Evolutionary conservation across 495 filamentous ascomycete species (phyloP), one percentile per base, ranked within the genome.

Genomic region (Rhypophila decipiens): DNA sequence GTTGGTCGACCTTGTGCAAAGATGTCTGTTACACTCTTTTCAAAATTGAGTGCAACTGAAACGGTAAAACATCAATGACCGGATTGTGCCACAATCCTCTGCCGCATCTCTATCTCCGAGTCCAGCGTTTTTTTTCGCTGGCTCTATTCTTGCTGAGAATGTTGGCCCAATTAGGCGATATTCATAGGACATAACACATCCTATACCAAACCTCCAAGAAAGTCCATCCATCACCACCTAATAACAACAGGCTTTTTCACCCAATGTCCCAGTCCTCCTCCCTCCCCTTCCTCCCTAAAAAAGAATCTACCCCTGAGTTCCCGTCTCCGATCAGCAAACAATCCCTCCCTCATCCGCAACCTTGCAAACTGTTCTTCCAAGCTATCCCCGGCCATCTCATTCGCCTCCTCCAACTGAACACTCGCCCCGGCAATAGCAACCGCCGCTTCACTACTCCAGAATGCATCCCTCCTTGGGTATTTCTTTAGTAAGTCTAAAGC

Each of bases 381-480:
- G 19, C 22, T 10, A 1, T 8, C 24, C 8, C 39, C 39, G 19
- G 22, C 9, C 9, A 13, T 42, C 39, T 42, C 39, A 15, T 42
- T 42, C 19, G 22, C 18, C 2, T 42, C 39, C 20, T 42, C 39
- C 2, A 21, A 11, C 11, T 11, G 5, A 18, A 21, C 10, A 19
- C 24, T 42, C 17, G 20, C 11, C 18, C 24, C 39, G 19, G 10
- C 39, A 12, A 42, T 19, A 5, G 20, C 11, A 5, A 22, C 20
- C 3, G 39, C 39, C 5, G 39, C 39, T 22, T 19, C 9, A 11
- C 18, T 42, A 1, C n/a, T 39, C 56, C 56, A 62, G 44, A 62
- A 57, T 4, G 49, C 50, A 39, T 62, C 59, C 24, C 45, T 39
- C 8, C 52, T 43, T 12, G 53, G 56, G 18, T 55, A 42, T 11